Percentiles rank a stretch among this genome's conserved stretches.
These are phyloP conservation scores for Flagelloscypha sp. DNA, from an alignment of 768 basidiomycete genomes.

Conservation along the genomic window DNA sequence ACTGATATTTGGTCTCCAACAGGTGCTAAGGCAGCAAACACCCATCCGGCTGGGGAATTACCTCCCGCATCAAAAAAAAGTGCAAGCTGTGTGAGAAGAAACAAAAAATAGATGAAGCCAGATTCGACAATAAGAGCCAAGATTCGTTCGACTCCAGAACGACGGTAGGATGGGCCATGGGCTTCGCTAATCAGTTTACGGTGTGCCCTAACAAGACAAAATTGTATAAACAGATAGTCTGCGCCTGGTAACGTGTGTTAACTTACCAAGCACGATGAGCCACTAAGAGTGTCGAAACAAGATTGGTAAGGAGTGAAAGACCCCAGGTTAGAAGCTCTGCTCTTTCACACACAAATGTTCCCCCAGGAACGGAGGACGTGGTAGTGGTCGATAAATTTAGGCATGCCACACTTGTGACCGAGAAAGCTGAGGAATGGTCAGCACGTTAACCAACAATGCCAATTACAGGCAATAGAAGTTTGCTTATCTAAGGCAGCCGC, in stretches of 20 bases:
- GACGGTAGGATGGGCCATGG: too few species aligned
- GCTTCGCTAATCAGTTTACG: too few species aligned
- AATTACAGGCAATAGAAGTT: too few species aligned
- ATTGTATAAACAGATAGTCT: too few species aligned
- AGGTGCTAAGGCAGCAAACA: neutral
- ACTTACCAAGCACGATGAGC: neutral
- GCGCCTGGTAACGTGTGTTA: too few species aligned
- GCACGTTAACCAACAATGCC: too few species aligned
- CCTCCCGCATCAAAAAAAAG: neutral
- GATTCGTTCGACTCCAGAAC: conserved; percentile 5
- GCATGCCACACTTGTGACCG: too few species aligned
- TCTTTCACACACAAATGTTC: neutral
- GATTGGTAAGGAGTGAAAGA: neutral
- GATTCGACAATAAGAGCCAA: conserved; percentile 12
- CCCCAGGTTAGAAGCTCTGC: conserved; percentile 1
- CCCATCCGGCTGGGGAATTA: neutral
- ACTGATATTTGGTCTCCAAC: conserved; percentile 3
- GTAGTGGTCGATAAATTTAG: too few species aligned
- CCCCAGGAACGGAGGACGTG: neutral
- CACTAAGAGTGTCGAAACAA: neutral
- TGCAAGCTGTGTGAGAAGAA: too few species aligned
- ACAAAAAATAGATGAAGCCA: conserved; percentile 13
- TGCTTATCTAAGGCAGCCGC: too few species aligned
- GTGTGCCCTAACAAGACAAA: too few species aligned
- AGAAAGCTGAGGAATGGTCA: too few species aligned